phyloP scores from a whole-genome alignment of 495 filamentous ascomycete species.

The Amphirosellinia nigrospora region DNA sequence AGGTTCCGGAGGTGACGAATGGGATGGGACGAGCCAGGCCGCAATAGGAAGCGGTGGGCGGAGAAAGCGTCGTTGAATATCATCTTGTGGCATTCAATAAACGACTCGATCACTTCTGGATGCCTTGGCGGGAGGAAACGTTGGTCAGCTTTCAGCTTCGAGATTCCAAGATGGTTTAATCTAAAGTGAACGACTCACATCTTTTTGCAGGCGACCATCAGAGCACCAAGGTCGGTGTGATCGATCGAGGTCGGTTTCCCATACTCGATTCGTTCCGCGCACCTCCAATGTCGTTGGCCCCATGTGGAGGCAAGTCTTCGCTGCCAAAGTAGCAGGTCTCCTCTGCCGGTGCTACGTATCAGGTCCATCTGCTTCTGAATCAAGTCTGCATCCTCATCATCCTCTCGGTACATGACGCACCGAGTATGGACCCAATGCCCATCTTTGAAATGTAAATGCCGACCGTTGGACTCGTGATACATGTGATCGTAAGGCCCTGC shows the following conservation, averaged over 20 bases:
- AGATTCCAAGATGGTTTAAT: not conserved
- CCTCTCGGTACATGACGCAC: slow-evolving; percentile 41
- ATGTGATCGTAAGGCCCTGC: slow-evolving; percentile 33
- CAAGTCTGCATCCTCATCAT: slow-evolving; percentile 36
- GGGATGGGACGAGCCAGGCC: slow-evolving; percentile 29
- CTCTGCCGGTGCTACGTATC: slow-evolving; percentile 29
- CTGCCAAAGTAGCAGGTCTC: slow-evolving; percentile 39
- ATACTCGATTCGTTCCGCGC: slow-evolving; percentile 37
- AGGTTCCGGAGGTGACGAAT: slow-evolving; percentile 32
- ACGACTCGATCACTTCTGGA: slow-evolving; percentile 38
- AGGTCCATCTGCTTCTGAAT: slow-evolving; percentile 41
- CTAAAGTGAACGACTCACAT: slow-evolving; percentile 31
- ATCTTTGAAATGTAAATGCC: slow-evolving; percentile 39
- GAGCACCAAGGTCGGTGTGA: slow-evolving; percentile 36
- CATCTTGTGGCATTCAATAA: slow-evolving; percentile 38
- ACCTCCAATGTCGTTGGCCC: slow-evolving; percentile 41
- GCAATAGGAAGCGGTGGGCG: slow-evolving; percentile 40
- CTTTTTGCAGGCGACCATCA: slow-evolving; percentile 41
- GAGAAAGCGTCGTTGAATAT: slow-evolving; percentile 40
- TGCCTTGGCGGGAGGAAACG: slow-evolving; percentile 26
- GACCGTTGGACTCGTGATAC: slow-evolving; percentile 33
- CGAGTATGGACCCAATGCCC: slow-evolving; percentile 39
- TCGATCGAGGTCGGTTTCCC: slow-evolving; percentile 33
- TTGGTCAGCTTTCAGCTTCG: slow-evolving; percentile 12
- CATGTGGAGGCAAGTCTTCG: slow-evolving; percentile 39